Conservation (phyloP, 306 rosid genomes). For the Corylus avellana region DNA sequence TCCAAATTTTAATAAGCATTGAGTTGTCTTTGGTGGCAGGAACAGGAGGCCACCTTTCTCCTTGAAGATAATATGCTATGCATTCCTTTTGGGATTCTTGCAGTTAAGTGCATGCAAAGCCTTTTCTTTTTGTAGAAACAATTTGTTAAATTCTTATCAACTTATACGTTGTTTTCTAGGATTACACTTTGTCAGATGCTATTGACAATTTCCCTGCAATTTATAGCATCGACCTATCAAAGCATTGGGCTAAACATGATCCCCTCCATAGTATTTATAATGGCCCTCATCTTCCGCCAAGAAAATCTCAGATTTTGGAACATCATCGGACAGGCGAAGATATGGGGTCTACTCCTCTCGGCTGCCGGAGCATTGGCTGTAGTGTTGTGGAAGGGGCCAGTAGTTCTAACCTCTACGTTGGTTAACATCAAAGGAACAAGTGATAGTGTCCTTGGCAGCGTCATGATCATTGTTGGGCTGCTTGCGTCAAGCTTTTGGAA, state of each 20-base stretch:
- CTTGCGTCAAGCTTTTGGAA: constrained; percentile 4
- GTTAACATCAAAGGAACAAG: neutral
- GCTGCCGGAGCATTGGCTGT: neutral
- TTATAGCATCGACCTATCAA: neutral
- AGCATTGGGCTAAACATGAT: constrained; percentile 15
- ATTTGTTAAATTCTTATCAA: neutral
- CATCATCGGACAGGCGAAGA: constrained; percentile 9
- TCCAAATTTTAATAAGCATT: neutral
- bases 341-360: neutral
- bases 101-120: neutral
- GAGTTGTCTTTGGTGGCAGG: neutral
- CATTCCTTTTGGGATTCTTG: constrained; percentile 11
- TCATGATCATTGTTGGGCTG: constrained; percentile 4
- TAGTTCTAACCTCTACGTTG: neutral
- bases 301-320: constrained; percentile 5
- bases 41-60: constrained; percentile 13
- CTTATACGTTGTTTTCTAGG: neutral
- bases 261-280: constrained; percentile 9
- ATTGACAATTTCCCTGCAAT: constrained; percentile 6
- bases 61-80: constrained; percentile 14
- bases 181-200: constrained; percentile 10
- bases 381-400: constrained; percentile 15
- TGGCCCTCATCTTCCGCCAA: constrained; percentile 13
- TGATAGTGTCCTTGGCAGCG: neutral
- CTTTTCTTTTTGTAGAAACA: neutral